These are phyloP conservation scores for Podila epicladia DNA, from an alignment of 192 early-diverging fungal genomes.

Conservation along the genomic window DNA sequence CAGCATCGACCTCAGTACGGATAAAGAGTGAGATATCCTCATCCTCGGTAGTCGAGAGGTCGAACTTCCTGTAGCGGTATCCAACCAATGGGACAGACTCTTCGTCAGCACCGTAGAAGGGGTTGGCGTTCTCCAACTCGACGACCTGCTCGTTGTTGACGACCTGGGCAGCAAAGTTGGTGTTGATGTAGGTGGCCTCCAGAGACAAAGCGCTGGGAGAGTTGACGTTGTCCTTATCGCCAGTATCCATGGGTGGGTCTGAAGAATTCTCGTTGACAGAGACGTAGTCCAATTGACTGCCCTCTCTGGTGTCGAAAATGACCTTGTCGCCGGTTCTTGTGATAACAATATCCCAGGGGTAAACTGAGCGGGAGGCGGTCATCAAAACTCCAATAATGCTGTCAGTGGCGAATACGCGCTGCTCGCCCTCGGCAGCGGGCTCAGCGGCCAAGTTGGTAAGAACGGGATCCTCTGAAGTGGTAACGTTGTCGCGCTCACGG, in stretches of 20 bases:
- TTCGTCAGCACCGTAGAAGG: conserved; percentile 70
- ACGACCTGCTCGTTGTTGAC: conserved; percentile 59
- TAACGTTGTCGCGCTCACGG: conserved; percentile 76
- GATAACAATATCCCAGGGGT: conserved; percentile 96
- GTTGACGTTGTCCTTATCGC: conserved; percentile 92
- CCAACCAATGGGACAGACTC: conserved; percentile 69
- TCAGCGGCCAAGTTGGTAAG: conserved; percentile 57
- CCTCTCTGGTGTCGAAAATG: conserved; percentile 92
- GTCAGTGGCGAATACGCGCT: conserved; percentile 90
- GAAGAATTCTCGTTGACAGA: conserved; percentile 97
- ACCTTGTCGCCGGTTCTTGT: conserved; percentile 84
- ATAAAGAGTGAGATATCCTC: conserved; percentile 79
- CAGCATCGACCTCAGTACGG: conserved; percentile 91
- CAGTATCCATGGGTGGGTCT: conserved; percentile 88
- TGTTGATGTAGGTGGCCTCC: conserved; percentile 90
- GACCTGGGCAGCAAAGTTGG: conserved; percentile 86
- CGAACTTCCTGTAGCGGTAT: conserved; percentile 91
- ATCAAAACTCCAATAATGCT: conserved; percentile 90
- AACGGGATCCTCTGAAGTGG: conserved; percentile 90
- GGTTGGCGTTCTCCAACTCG: conserved; percentile 76
- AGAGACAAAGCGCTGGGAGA: conserved; percentile 81
- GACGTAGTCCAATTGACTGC: conserved; percentile 83
- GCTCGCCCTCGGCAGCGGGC: conserved; percentile 33
- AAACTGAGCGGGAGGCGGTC: conserved; percentile 89
- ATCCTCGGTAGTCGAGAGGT: conserved; percentile 70